phyloP scores from a whole-genome alignment of 768 basidiomycete genomes.

The Lentinula guzmanii region DNA sequence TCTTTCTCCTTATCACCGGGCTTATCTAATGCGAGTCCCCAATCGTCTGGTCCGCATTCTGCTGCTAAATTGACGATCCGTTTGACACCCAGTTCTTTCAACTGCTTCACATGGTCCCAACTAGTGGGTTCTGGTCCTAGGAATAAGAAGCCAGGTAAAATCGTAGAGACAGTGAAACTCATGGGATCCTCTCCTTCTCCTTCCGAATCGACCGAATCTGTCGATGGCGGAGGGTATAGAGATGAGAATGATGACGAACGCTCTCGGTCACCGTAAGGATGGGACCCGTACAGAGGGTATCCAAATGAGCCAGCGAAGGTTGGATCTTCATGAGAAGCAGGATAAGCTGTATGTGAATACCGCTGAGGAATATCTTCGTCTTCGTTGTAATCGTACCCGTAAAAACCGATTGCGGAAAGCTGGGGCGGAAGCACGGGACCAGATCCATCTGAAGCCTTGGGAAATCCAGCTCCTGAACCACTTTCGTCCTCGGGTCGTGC shows the following conservation, averaged over 20 bases:
- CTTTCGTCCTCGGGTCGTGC: conserved; percentile 46
- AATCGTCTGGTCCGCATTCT: conserved; percentile 78
- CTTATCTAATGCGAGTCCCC: conserved; percentile 2
- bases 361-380: background rate
- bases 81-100: conserved; percentile 72
- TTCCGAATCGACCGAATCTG: conserved; percentile 17
- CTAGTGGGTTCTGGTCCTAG: conserved; percentile 83
- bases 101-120: conserved; percentile 67
- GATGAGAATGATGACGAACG: conserved; percentile 2
- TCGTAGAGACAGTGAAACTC: conserved; percentile 79
- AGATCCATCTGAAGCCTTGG: conserved; percentile 6
- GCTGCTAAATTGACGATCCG: conserved; percentile 88
- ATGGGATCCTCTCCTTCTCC: conserved; percentile 47
- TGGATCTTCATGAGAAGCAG: background rate
- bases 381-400: background rate
- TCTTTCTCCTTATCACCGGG: background rate
- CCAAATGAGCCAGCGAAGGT: conserved; percentile 8
- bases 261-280: conserved; percentile 22
- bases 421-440: background rate
- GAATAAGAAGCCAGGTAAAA: conserved; percentile 86
- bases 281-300: background rate
- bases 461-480: background rate
- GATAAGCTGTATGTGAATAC: background rate
- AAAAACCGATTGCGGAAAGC: background rate
- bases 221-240: conserved; percentile 38